Percentiles rank a stretch among this genome's conserved stretches.
Evolutionary conservation across 768 basidiomycete genomes (phyloP).

Genomic region (Lyophyllum shimeji): DNA sequence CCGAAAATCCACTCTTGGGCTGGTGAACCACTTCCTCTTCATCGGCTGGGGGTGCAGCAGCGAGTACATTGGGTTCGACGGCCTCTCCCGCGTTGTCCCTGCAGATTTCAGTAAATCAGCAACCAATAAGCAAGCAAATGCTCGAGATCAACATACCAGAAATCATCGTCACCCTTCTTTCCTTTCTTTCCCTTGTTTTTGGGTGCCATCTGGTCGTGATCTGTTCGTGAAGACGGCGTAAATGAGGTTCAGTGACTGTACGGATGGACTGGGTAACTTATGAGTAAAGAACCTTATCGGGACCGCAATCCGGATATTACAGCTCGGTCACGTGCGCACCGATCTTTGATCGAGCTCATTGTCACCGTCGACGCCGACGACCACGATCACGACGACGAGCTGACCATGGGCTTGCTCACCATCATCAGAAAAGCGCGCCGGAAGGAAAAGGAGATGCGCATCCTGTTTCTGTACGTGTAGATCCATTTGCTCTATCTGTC

Average conservation of each 20-base stretch:
- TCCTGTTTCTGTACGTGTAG: constrained; percentile 75
- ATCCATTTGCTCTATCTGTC: constrained; percentile 3
- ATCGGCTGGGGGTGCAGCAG: constrained; percentile 44
- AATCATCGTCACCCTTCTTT: constrained; percentile 81
- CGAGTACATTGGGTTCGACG: constrained; percentile 41
- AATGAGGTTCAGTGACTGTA: neutral
- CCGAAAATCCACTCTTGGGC: constrained; percentile 41
- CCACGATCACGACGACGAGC: neutral
- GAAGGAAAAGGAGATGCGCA: constrained; percentile 96
- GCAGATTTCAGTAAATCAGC: constrained; percentile 16
- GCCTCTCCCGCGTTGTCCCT: constrained; percentile 70
- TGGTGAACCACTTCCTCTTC: constrained; percentile 17
- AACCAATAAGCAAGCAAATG: constrained; percentile 12
- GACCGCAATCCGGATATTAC: constrained; percentile 3
- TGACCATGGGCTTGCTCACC: constrained; percentile 86
- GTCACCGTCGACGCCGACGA: neutral
- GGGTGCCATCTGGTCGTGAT: constrained; percentile 42
- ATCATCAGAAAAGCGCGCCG: constrained; percentile 95
- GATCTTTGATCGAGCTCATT: neutral
- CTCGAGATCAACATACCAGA: constrained; percentile 58
- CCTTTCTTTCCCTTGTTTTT: constrained; percentile 85
- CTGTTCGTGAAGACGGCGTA: neutral
- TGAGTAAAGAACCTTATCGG: constrained; percentile 3
- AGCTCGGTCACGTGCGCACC: neutral
- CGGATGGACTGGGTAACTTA: neutral